These are phyloP conservation scores for Trichocladium uniseriatum DNA, from an alignment of 495 filamentous ascomycete species.

Conservation along the genomic window DNA sequence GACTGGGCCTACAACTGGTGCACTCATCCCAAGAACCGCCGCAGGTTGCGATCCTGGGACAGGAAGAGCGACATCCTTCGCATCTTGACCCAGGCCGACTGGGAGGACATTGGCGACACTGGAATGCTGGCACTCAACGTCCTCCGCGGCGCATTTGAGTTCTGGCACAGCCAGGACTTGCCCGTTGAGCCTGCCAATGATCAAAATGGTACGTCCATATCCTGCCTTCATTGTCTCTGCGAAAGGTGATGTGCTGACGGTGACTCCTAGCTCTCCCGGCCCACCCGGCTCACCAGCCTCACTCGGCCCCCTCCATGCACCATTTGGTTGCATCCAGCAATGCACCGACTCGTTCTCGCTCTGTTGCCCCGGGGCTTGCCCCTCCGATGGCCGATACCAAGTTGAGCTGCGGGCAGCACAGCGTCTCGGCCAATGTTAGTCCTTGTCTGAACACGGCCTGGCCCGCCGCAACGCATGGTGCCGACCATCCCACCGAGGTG, in stretches of 20 bases:
- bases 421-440: not conserved
- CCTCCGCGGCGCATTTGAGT: not conserved
- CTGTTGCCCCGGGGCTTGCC: not conserved
- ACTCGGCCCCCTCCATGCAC: no score
- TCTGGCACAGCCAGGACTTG: constrained; percentile 1
- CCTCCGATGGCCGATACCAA: not conserved
- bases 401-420: no score
- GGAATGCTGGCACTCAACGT: not conserved
- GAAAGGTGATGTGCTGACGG: no score
- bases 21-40: constrained; percentile 4
- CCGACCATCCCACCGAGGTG: no score
- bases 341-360: not conserved
- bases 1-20: constrained; percentile 20
- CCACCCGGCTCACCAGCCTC: no score
- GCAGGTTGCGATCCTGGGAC: constrained; percentile 20
- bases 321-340: not conserved
- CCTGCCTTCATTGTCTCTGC: no score
- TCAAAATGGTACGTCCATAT: not conserved
- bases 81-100: constrained; percentile 11
- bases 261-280: no score
- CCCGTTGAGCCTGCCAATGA: not conserved
- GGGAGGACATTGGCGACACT: not conserved
- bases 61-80: constrained; percentile 16
- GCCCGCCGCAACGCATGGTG: no score
- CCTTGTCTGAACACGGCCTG: no score